These are phyloP conservation scores for Rhodosporidiobolus sp. DNA, from an alignment of 768 basidiomycete species.

Conservation along the genomic window DNA sequence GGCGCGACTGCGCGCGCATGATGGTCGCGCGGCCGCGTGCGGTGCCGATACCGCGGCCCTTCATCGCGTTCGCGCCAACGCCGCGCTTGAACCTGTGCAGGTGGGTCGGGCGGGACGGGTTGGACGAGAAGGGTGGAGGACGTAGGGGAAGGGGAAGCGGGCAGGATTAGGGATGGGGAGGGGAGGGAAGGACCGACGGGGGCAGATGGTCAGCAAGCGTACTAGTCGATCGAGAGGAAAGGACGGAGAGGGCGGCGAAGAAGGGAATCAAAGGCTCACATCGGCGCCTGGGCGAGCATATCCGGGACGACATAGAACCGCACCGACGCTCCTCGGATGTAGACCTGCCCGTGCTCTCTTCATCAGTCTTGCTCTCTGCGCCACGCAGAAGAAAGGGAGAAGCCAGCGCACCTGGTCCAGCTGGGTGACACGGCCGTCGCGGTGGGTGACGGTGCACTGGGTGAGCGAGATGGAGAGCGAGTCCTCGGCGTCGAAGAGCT, in stretches of 20 bases:
- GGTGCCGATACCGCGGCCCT: constrained; percentile 97
- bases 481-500: constrained; percentile 97
- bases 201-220: not conserved
- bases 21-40: constrained; percentile 98
- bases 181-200: constrained; percentile 3
- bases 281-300: constrained; percentile 98
- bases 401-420: constrained; percentile 73
- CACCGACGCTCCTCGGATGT: constrained; percentile 96
- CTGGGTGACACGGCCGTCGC: constrained; percentile 97
- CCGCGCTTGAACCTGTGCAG: constrained; percentile 93
- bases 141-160: not conserved
- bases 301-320: constrained; percentile 99
- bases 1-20: constrained; percentile 63
- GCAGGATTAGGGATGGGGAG: not conserved
- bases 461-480: constrained; percentile 93
- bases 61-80: constrained; percentile 96
- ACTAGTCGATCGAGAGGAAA: no score
- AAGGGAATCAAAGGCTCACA: no score
- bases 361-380: not conserved
- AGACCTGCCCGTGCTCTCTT: constrained; percentile 48
- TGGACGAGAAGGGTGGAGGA: no score
- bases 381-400: not conserved
- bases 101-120: no score
- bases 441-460: constrained; percentile 94
- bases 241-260: no score